These are phyloP conservation scores for Fusarium sp. DNA, from an alignment of 2,329 filamentous ascomycete species.

Conservation along the genomic window DNA sequence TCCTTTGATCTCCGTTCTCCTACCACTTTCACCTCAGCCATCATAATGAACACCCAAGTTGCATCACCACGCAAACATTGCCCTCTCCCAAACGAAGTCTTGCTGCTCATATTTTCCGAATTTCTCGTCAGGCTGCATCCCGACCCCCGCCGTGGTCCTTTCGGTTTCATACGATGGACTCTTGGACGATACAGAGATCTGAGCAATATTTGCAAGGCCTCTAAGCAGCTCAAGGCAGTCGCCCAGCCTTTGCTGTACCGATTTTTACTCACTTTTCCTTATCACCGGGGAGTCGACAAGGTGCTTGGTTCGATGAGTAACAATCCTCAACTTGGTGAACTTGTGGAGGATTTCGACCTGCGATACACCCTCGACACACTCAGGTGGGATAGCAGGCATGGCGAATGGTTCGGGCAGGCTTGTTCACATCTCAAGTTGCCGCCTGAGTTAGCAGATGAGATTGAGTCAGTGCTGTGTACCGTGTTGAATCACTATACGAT, in stretches of 20 bases:
- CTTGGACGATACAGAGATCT: background rate
- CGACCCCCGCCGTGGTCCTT: background rate
- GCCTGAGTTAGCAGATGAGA: background rate
- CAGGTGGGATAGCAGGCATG: background rate
- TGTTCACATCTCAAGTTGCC: background rate
- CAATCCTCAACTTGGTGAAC: background rate
- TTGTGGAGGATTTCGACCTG: background rate
- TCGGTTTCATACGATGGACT: background rate
- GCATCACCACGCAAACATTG: background rate
- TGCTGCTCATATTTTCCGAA: background rate
- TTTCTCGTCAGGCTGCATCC: background rate
- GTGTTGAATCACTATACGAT: background rate
- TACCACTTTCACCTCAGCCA: background rate
- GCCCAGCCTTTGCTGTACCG: background rate
- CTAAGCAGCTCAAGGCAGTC: background rate
- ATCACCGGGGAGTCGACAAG: background rate
- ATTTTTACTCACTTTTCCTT: background rate
- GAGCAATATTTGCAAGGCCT: background rate
- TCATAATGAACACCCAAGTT: background rate
- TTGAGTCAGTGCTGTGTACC: background rate
- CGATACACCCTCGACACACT: background rate
- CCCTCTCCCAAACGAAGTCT: background rate
- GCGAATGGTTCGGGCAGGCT: background rate
- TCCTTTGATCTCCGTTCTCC: background rate
- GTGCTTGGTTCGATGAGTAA: background rate